Conservation (phyloP, 2,329 filamentous ascomycete species). For the Cordyceps farinosa region DNA sequence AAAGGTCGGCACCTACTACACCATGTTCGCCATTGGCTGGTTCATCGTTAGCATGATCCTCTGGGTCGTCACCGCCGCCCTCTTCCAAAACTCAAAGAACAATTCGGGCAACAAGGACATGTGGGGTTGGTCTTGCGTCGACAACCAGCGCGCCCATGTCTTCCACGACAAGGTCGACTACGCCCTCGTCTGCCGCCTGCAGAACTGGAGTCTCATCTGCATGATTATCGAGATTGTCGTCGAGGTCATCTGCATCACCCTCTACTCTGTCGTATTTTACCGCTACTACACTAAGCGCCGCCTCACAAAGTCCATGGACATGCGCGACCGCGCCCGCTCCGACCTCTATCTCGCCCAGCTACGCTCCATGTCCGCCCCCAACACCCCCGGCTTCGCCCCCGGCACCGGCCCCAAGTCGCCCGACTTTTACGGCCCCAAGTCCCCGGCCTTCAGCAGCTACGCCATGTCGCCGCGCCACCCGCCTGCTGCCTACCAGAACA, state of each 20-base stretch:
- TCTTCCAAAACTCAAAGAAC: conserved; percentile 75
- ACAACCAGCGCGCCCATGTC: conserved; percentile 75
- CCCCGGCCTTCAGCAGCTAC: conserved; percentile 43
- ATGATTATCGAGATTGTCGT: conserved; percentile 95
- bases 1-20: conserved; percentile 94
- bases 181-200: conserved; percentile 81
- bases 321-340: conserved; percentile 87
- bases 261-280: conserved; percentile 96
- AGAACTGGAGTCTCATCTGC: conserved; percentile 95
- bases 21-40: conserved; percentile 86
- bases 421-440: conserved; percentile 55
- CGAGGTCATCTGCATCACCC: conserved; percentile 83
- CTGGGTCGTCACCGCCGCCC: conserved; percentile 82
- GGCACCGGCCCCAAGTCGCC: conserved; percentile 50
- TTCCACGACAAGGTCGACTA: conserved; percentile 84
- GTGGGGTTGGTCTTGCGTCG: conserved; percentile 97
- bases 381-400: conserved; percentile 76
- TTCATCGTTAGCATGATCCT: conserved; percentile 91
- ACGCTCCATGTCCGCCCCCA: conserved; percentile 82
- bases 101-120: conserved; percentile 75
- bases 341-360: conserved; percentile 91
- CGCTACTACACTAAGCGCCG: conserved; percentile 95
- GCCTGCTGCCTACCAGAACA: conserved; percentile 52
- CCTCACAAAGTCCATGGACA: conserved; percentile 94
- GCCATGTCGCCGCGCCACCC: conserved; percentile 61